Base-by-base conservation (phyloP, 2,329 filamentous ascomycete genomes). In the Raffaelea ambrosiae region DNA sequence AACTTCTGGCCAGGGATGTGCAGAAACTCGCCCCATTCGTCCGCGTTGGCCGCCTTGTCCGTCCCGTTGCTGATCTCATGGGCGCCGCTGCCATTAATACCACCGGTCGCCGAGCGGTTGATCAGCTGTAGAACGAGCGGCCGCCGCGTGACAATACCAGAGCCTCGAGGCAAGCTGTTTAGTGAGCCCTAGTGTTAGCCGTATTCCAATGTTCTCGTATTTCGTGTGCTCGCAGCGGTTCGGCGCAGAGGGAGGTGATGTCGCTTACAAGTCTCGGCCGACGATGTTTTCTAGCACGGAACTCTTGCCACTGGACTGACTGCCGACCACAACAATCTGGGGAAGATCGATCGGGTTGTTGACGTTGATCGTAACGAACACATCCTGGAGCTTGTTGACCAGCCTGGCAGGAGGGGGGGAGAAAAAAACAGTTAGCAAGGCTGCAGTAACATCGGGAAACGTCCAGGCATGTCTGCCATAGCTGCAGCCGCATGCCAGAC, bases 301-400 rank as follows among this genome's bases (percentile, higher is more conserved):
- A 77, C 89, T 96, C 83, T 98, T 98, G 71, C 93, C 93, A 68
- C 91, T 96, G 19, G 93, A 98, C 73, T 98, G 93, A 68, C 90
- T 96, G 63, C 93, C 93, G 49, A 98, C 93, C 58, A 98, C 93
- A 58, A 86, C 91, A 66, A 98, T 98, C 74, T 98, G 93, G 48
- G 93, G 93, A 55, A 98, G 73, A 73, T 98, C 93, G 76, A 98
- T 98, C 53, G 93, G 93, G 70, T 98, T 98, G 79, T 95, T 93
- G 62, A 97, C 93, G 59, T 93, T 93, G 59, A 98, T 93, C 39
- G 93, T 97, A 53, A 91, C 85, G 66, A 98, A 98, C 59, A 98
- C 93, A 88, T 98, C 93, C 67, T 98, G 93, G 43, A 98, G 83
- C 76, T 95, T 97, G 77, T 98, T 98, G 66, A 98, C 93, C 59